Evolutionary conservation across 1,284 basidiomycete genomes (phyloP).

Genomic region (Apiotrichum laibachii): DNA sequence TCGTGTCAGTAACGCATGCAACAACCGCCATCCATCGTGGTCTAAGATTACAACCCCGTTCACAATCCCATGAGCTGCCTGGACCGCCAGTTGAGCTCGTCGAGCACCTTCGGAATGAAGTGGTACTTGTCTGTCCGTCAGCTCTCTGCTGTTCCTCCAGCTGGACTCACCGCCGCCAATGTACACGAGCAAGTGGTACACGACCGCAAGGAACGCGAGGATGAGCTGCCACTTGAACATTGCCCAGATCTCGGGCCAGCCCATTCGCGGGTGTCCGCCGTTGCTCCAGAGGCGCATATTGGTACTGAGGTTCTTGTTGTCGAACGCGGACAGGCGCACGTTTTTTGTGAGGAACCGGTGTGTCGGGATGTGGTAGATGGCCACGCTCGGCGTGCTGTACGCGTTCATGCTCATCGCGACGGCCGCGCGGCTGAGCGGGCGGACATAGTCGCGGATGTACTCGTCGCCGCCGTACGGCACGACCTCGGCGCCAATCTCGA

Average conservation of each 20-base stretch:
- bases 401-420: slow-evolving; percentile 43
- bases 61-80: neutral
- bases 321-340: slow-evolving; percentile 34
- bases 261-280: slow-evolving; percentile 32
- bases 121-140: slow-evolving; percentile 35
- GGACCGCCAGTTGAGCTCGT: slow-evolving; percentile 25
- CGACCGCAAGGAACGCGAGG: slow-evolving; percentile 30
- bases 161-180: slow-evolving; percentile 36
- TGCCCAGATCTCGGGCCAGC: slow-evolving; percentile 28
- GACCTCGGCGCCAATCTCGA: slow-evolving; percentile 43
- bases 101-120: slow-evolving; percentile 34
- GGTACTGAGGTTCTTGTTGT: slow-evolving; percentile 30
- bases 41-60: too few relatives aligned
- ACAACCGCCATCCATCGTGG: too few relatives aligned
- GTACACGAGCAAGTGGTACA: slow-evolving; percentile 37
- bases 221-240: slow-evolving; percentile 36
- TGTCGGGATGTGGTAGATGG: slow-evolving; percentile 47
- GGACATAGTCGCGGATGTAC: slow-evolving; percentile 47
- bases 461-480: slow-evolving; percentile 45
- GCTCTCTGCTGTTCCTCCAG: neutral
- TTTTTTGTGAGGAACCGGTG: slow-evolving; percentile 45
- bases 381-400: slow-evolving; percentile 46
- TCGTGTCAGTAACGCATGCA: too few relatives aligned
- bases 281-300: slow-evolving; percentile 40
- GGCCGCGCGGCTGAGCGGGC: slow-evolving; percentile 50